These are phyloP conservation scores for Wickerhamomyces chaumierensis DNA, from an alignment of 805 yeast species.

Conservation along the genomic window DNA sequence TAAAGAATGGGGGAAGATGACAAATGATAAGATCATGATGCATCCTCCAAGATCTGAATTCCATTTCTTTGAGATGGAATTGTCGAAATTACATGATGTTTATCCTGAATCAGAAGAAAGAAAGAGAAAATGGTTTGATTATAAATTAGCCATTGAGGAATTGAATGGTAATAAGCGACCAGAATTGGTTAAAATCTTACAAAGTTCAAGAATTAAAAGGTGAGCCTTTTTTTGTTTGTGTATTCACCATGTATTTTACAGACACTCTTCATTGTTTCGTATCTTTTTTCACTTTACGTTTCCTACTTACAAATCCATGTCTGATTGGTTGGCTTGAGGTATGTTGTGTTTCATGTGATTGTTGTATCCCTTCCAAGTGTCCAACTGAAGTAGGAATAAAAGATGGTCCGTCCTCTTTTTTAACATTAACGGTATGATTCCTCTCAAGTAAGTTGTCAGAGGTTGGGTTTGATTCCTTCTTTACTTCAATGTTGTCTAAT, in stretches of 20 bases:
- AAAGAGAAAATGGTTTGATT: constrained; percentile 65
- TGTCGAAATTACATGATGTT: constrained; percentile 37
- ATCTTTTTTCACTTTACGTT: neutral
- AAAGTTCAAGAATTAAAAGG: constrained; percentile 36
- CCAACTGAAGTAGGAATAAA: no score
- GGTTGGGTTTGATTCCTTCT: no score
- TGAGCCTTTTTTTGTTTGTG: no score
- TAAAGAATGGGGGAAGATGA: constrained; percentile 27
- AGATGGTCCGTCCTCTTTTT: no score
- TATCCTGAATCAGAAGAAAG: constrained; percentile 74
- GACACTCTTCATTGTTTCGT: no score
- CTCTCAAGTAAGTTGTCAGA: no score
- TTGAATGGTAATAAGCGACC: constrained; percentile 46
- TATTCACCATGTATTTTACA: no score
- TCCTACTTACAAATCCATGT: neutral
- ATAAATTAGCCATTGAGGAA: constrained; percentile 53
- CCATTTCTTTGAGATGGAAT: constrained; percentile 73
- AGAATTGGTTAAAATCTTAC: constrained; percentile 55
- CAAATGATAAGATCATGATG: constrained; percentile 17
- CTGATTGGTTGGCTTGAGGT: neutral
- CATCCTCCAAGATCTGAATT: constrained; percentile 73
- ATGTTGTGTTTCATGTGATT: neutral
- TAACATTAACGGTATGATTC: no score
- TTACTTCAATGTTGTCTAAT: no score
- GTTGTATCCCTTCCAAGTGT: no score